These are phyloP conservation scores for Rhypophila decipiens DNA, from an alignment of 495 filamentous ascomycete genomes.

Conservation along the genomic window DNA sequence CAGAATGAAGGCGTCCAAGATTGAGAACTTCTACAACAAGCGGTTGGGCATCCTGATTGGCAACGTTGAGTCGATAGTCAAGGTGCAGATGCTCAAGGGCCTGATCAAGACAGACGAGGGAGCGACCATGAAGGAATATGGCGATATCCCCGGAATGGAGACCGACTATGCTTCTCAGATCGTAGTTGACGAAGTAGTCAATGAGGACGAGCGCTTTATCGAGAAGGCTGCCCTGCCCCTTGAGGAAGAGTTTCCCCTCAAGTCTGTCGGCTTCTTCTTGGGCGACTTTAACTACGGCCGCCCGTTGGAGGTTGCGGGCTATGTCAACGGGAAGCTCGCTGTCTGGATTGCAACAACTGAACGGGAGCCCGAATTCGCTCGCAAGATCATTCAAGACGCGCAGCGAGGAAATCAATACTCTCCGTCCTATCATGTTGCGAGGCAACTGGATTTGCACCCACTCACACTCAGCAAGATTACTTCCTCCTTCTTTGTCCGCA, in stretches of 20 bases:
- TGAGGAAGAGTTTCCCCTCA: slow-evolving; percentile 83
- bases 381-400: slow-evolving; percentile 58
- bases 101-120: slow-evolving; percentile 86
- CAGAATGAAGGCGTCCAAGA: slow-evolving; percentile 73
- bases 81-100: slow-evolving; percentile 89
- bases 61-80: slow-evolving; percentile 77
- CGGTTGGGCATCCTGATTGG: slow-evolving; percentile 84
- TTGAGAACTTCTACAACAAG: slow-evolving; percentile 83
- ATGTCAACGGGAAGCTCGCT: slow-evolving; percentile 65
- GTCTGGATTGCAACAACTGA: slow-evolving; percentile 63
- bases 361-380: slow-evolving; percentile 76
- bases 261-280: slow-evolving; percentile 84
- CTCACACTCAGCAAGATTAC: slow-evolving; percentile 93
- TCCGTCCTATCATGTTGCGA: slow-evolving; percentile 81
- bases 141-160: slow-evolving; percentile 79
- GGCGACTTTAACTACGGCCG: slow-evolving; percentile 91
- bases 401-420: slow-evolving; percentile 66
- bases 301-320: slow-evolving; percentile 74
- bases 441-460: slow-evolving; percentile 71
- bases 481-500: slow-evolving; percentile 78
- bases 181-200: slow-evolving; percentile 83
- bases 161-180: slow-evolving; percentile 87
- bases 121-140: slow-evolving; percentile 89
- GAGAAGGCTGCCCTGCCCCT: slow-evolving; percentile 80
- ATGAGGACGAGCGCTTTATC: slow-evolving; percentile 87